Conservation (phyloP, 2,329 filamentous ascomycete genomes). For the Colletotrichum eremochloae region DNA sequence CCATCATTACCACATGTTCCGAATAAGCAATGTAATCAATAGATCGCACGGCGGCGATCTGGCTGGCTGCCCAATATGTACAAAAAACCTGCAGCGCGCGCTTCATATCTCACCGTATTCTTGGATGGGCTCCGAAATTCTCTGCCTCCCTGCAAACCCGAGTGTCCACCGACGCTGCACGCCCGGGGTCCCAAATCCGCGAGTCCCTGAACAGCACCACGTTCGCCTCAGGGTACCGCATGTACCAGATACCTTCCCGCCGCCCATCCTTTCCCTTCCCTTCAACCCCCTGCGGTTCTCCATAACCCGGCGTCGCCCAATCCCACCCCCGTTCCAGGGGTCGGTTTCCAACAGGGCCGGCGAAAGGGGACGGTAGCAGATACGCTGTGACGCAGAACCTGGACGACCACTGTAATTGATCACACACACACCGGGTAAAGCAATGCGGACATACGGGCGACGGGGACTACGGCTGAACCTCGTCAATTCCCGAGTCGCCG, state of each 20-base stretch:
- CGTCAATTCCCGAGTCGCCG: conserved; percentile 41
- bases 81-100: neutral
- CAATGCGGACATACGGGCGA: conserved; percentile 1
- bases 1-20: neutral
- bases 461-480: conserved; percentile 38
- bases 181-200: conserved; percentile 23
- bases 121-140: conserved; percentile 6
- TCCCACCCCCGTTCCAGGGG: conserved; percentile 22
- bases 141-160: conserved; percentile 17
- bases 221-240: neutral
- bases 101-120: neutral
- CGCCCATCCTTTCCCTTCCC: conserved; percentile 13
- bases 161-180: conserved; percentile 22
- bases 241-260: conserved; percentile 12
- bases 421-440: conserved; percentile 2
- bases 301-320: conserved; percentile 38
- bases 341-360: conserved; percentile 14
- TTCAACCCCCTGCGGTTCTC: conserved; percentile 39
- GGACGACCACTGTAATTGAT: neutral
- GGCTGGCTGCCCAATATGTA: neutral
- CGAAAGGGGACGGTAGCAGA: conserved; percentile 1
- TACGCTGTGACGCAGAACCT: conserved; percentile 1
- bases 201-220: conserved; percentile 32
- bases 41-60: neutral
- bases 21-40: conserved; percentile 3